These are phyloP conservation scores for Westerdykella ornata DNA, from an alignment of 2,329 filamentous ascomycete genomes.

Conservation along the genomic window DNA sequence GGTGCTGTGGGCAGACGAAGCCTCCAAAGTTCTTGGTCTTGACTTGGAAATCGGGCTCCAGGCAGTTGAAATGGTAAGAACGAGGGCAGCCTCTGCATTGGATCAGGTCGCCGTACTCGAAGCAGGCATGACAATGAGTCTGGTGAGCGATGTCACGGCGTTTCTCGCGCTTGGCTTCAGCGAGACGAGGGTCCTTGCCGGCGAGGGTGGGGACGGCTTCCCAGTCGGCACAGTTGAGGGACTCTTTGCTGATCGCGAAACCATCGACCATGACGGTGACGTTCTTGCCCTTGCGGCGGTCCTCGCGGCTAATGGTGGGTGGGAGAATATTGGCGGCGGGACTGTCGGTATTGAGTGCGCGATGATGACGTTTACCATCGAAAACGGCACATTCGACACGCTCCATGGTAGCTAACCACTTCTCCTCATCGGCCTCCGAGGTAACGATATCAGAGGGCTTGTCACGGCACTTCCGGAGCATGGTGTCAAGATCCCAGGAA, in stretches of 20 bases:
- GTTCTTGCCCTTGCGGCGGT: conserved; percentile 51
- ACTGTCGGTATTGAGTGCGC: conserved; percentile 30
- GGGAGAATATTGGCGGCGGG: conserved; percentile 34
- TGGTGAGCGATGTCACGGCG: conserved; percentile 45
- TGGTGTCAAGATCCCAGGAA: conserved; percentile 51
- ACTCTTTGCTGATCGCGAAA: conserved; percentile 52
- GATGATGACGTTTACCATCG: conserved; percentile 48
- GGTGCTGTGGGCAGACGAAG: conserved; percentile 53
- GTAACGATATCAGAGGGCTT: conserved; percentile 38
- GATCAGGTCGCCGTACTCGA: conserved; percentile 39
- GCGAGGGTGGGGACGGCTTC: conserved; percentile 54
- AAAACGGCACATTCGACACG: conserved; percentile 53
- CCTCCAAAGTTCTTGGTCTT: conserved; percentile 40
- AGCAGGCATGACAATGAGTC: conserved; percentile 48
- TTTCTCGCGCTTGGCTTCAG: conserved; percentile 46
- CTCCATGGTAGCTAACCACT: conserved; percentile 53
- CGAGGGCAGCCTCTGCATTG: conserved; percentile 50
- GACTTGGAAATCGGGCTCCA: conserved; percentile 38
- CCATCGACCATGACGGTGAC: conserved; percentile 53
- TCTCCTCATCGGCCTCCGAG: conserved; percentile 46
- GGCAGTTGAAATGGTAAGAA: conserved; percentile 48
- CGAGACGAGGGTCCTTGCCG: conserved; percentile 49
- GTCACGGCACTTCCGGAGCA: conserved; percentile 50
- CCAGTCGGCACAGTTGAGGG: conserved; percentile 47
- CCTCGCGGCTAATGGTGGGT: conserved; percentile 38